phyloP scores from a whole-genome alignment of 2,329 filamentous ascomycete species.

The Raffaelea arxii region DNA sequence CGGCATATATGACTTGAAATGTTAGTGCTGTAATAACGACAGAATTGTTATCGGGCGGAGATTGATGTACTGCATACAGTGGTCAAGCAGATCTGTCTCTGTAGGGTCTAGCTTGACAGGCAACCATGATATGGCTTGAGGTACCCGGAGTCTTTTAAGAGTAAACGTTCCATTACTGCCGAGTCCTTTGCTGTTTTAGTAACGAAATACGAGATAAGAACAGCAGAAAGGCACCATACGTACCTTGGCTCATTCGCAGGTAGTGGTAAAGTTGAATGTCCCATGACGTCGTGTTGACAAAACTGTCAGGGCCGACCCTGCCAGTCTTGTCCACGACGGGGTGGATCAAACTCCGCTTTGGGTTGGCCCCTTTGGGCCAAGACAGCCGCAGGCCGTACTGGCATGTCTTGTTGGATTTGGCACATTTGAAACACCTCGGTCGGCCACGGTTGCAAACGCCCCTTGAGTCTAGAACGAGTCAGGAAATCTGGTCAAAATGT shows the following conservation, averaged over 20 bases:
- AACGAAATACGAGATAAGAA: neutral
- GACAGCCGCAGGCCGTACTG: constrained; percentile 6
- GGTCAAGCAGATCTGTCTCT: constrained; percentile 4
- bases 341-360: constrained; percentile 4
- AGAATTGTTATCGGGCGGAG: too few species aligned
- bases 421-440: constrained; percentile 1
- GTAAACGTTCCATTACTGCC: neutral
- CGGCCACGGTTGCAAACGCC: constrained; percentile 3
- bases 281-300: constrained; percentile 5
- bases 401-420: neutral
- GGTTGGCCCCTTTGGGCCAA: constrained; percentile 1
- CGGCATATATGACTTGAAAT: neutral
- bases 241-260: constrained; percentile 4
- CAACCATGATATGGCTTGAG: constrained; percentile 3
- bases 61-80: constrained; percentile 2
- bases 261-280: constrained; percentile 4
- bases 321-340: neutral
- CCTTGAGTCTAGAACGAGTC: neutral
- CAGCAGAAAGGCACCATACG: neutral
- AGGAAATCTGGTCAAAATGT: neutral
- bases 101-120: neutral
- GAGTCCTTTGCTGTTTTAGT: neutral
- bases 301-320: constrained; percentile 2
- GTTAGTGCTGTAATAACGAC: neutral
- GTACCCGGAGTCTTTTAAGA: neutral